Evolutionary conservation across 139 green algal species (phyloP).

Genomic region (Parachlorella kessleri): DNA sequence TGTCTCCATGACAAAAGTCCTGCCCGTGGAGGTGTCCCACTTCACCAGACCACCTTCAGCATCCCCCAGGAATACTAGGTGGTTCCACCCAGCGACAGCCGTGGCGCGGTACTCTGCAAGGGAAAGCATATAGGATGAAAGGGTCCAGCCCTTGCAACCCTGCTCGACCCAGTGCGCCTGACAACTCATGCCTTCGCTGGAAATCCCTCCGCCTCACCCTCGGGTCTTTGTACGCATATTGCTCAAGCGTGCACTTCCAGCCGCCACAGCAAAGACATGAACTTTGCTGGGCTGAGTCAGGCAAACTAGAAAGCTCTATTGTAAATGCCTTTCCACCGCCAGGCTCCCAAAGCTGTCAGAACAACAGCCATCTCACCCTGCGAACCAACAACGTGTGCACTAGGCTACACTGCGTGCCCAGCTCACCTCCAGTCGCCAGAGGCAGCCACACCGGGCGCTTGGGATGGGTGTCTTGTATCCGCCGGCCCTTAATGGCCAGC

Average conservation of each 20-base stretch:
- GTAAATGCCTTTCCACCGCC: too few species aligned
- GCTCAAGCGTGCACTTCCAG: too few species aligned
- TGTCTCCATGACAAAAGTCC: slow-evolving; percentile 21
- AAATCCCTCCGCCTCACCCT: too few species aligned
- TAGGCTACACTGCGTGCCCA: too few species aligned
- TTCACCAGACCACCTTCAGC: slow-evolving; percentile 63
- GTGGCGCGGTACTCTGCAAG: slow-evolving; percentile 56
- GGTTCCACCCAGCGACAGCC: slow-evolving; percentile 55
- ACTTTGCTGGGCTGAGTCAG: neutral
- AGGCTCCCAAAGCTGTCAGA: too few species aligned
- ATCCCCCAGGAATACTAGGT: slow-evolving; percentile 69
- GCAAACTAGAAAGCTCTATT: too few species aligned
- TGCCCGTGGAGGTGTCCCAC: slow-evolving; percentile 62
- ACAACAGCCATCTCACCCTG: too few species aligned
- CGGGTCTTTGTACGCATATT: too few species aligned
- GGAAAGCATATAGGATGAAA: neutral
- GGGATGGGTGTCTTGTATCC: slow-evolving; percentile 63
- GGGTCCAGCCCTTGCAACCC: too few species aligned
- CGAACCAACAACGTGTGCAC: too few species aligned
- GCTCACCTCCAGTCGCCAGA: slow-evolving; percentile 34
- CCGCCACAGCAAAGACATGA: neutral
- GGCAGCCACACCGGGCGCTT: slow-evolving; percentile 49
- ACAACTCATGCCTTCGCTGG: too few species aligned
- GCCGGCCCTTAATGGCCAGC: slow-evolving; percentile 43
- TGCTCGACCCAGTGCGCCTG: too few species aligned